Base-by-base conservation (phyloP, 192 early-diverging fungal genomes). In the Podila horticola region DNA sequence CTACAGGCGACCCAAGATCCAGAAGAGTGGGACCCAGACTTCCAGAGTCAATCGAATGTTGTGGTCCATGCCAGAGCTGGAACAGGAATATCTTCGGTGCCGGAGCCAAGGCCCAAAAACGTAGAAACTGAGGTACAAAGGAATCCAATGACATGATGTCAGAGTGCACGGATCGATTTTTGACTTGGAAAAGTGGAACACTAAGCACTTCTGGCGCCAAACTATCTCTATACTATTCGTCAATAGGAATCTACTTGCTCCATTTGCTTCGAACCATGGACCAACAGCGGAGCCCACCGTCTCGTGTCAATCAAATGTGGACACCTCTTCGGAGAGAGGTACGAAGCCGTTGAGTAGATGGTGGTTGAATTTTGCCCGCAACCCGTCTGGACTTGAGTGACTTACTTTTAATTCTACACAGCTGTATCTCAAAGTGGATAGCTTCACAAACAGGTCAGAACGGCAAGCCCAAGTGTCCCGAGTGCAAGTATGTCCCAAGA, bases 381-480 rank as follows among this genome's bases (percentile, higher is more conserved):
- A 17, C 15, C 11, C 41, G 4, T 45, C 15, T 41, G 2, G 38
- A 17, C 41, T 17, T 45, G 41, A 17, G 41, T 8, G 0, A 1
- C 11, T 45, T 3, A 12, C 4, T 3, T 15, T 12, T 17, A 17
- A 12, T 28, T 6, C 12, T 19, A 22, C 29, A n/a, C 30, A 83
- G 83, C 28, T 84, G 83, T 24, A 84, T 84, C 29, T 12, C 60
- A 19, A 79, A 84, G 38, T 84, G 83, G 83, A 74, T 84, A 28
- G 38, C 58, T 0, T 66, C 66, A 38, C 34, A 41, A 4, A 38
- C n/a, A 2, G 52, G 52, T 13, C 66, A 66, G 55, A 57, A 66
- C 4, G 64, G 72, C 0, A 3, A 2, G 20, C 59, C 64, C 19
- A 79, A 79, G 58, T 84, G 83, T 62, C 83, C 83, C n/a, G 83